Conservation (phyloP, 2,329 filamentous ascomycete genomes). For the Stenocarpella maydis region DNA sequence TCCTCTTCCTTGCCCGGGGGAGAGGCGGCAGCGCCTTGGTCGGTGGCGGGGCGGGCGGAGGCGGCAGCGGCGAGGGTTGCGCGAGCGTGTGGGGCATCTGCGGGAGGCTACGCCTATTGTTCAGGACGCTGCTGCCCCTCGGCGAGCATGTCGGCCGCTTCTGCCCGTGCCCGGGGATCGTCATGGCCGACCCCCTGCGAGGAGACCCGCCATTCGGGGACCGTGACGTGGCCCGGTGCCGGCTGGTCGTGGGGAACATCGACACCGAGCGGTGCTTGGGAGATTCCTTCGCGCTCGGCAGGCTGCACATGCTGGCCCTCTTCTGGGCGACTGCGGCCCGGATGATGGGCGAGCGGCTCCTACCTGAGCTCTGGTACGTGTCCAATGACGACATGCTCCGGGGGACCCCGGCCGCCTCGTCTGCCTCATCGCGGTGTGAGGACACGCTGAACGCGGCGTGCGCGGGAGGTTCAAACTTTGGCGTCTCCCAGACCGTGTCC, state of each 20-base stretch:
- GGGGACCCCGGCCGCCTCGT: conserved; percentile 28
- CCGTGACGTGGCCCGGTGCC: conserved; percentile 18
- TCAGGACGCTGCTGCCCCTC: background rate
- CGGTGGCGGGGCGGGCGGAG: conserved; percentile 63
- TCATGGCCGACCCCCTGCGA: conserved; percentile 36
- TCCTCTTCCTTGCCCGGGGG: conserved; percentile 46
- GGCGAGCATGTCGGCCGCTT: conserved; percentile 25
- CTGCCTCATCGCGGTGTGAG: background rate
- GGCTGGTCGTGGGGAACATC: conserved; percentile 17
- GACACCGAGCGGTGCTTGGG: conserved; percentile 29
- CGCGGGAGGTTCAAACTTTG: conserved; percentile 10
- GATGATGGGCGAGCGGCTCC: conserved; percentile 33
- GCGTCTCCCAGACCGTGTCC: conserved; percentile 15
- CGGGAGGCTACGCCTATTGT: conserved; percentile 58
- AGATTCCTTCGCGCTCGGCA: conserved; percentile 31
- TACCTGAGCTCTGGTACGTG: conserved; percentile 39
- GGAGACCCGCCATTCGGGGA: conserved; percentile 12
- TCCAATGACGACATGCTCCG: conserved; percentile 47
- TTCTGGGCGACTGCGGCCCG: conserved; percentile 34
- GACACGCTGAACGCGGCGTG: background rate
- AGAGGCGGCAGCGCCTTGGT: conserved; percentile 63
- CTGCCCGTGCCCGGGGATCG: conserved; percentile 18
- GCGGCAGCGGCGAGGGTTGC: conserved; percentile 51
- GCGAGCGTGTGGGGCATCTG: conserved; percentile 42
- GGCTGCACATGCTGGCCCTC: conserved; percentile 38